Evolutionary conservation across 257 asterid genomes (phyloP).

Genomic region (Jacaranda copaia): DNA sequence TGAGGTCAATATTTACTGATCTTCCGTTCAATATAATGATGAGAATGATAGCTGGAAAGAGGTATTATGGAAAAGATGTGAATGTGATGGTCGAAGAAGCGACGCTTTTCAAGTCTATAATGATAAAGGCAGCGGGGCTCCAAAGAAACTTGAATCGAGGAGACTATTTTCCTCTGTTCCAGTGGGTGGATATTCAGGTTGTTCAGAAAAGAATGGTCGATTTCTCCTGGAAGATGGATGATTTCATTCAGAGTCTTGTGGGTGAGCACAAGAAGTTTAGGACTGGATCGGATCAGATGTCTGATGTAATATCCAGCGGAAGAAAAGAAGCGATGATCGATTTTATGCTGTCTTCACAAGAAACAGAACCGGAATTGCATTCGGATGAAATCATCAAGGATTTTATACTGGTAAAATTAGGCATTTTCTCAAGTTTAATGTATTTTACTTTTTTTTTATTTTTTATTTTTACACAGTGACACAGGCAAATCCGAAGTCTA

Average conservation of each 20-base stretch:
- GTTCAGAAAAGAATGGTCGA: conserved; percentile 32
- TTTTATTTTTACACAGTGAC: too few species aligned
- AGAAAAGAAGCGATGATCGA: conserved; percentile 23
- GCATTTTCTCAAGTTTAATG: background rate
- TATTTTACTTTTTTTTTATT: background rate
- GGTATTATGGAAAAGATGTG: conserved; percentile 28
- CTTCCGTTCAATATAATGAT: conserved; percentile 36
- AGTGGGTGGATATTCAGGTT: conserved; percentile 45
- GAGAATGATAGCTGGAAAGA: conserved; percentile 36
- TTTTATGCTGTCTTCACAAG: conserved; percentile 32
- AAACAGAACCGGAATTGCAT: conserved; percentile 35
- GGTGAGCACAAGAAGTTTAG: conserved; percentile 16
- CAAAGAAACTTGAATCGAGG: conserved; percentile 7
- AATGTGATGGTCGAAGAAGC: conserved; percentile 30
- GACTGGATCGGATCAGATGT: background rate
- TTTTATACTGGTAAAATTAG: conserved; percentile 27
- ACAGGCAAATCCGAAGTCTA: too few species aligned
- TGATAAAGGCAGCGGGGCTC: background rate
- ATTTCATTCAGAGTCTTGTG: conserved; percentile 27
- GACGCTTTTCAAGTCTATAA: background rate
- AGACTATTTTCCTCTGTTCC: conserved; percentile 48
- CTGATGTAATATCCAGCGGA: too few species aligned
- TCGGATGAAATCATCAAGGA: conserved; percentile 42
- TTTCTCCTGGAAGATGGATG: conserved; percentile 35
- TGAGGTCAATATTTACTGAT: conserved; percentile 27